These are phyloP conservation scores for Aspergillus oerlinghausenensis DNA, from an alignment of 2,329 filamentous ascomycete species.

Conservation along the genomic window DNA sequence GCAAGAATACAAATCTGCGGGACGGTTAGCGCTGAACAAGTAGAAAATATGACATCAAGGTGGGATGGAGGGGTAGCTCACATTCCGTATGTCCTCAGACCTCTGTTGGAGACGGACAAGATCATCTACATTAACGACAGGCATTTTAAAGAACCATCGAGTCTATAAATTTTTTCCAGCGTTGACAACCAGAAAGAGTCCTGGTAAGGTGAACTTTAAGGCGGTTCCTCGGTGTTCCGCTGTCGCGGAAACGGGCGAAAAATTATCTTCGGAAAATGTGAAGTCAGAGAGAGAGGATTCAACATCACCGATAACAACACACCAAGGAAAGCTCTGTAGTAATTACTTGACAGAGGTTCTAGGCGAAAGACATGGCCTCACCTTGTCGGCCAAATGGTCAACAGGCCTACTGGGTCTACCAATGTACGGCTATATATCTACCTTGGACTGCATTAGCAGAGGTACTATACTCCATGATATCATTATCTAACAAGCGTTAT, in stretches of 20 bases:
- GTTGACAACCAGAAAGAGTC: constrained; percentile 7
- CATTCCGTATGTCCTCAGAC: constrained; percentile 87
- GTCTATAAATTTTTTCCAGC: neutral
- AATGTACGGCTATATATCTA: neutral
- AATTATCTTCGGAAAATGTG: constrained; percentile 8
- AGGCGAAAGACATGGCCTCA: neutral
- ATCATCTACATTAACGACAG: constrained; percentile 84
- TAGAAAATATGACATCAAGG: constrained; percentile 17
- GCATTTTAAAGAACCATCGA: constrained; percentile 59
- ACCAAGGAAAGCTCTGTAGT: neutral
- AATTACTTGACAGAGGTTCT: neutral
- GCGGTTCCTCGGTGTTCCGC: constrained; percentile 4
- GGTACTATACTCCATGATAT: neutral
- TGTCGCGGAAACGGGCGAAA: constrained; percentile 10
- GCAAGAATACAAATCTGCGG: constrained; percentile 85
- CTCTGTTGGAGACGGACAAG: constrained; percentile 84
- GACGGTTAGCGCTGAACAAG: constrained; percentile 28
- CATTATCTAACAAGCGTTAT: neutral
- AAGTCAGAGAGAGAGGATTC: neutral
- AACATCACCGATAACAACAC: neutral
- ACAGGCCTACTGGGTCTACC: neutral
- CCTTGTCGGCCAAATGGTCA: neutral
- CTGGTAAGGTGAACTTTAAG: constrained; percentile 9
- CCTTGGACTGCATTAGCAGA: neutral
- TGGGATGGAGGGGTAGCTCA: constrained; percentile 47